These are phyloP conservation scores for Saccharomycopsis malanga DNA, from an alignment of 805 yeast genomes.

Conservation along the genomic window DNA sequence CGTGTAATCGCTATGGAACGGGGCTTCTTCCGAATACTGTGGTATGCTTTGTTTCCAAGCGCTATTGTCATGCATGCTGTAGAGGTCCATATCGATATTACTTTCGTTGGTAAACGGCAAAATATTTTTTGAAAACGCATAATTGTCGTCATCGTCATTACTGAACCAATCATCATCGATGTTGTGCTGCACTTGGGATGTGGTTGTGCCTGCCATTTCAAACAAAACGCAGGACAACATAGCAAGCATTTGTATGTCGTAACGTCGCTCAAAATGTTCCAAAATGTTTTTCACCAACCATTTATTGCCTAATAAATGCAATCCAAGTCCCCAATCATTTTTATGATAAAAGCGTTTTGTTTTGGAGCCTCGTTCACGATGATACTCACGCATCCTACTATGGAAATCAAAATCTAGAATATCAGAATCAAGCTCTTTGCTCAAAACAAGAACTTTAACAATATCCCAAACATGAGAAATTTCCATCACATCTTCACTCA, in stretches of 20 bases:
- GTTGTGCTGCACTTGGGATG: too few relatives aligned
- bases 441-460: conserved; percentile 33
- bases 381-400: background rate
- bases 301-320: conserved; percentile 66
- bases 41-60: background rate
- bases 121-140: background rate
- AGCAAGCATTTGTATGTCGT: conserved; percentile 84
- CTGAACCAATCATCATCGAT: background rate
- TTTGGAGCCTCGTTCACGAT: conserved; percentile 9
- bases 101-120: conserved; percentile 6
- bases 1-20: conserved; percentile 6
- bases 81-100: background rate
- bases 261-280: conserved; percentile 51
- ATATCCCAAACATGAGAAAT: conserved; percentile 17
- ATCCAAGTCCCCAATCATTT: conserved; percentile 56
- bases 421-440: conserved; percentile 48
- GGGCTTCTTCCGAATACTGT: background rate
- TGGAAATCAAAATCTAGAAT: conserved; percentile 40
- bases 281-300: conserved; percentile 61
- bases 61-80: background rate
- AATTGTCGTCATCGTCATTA: background rate
- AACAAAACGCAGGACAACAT: conserved; percentile 71
- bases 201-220: conserved; percentile 10
- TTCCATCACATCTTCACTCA: conserved; percentile 17
- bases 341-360: conserved; percentile 25